phyloP scores from a whole-genome alignment of 23 red algal species.

The Gracilaria domingensis region DNA sequence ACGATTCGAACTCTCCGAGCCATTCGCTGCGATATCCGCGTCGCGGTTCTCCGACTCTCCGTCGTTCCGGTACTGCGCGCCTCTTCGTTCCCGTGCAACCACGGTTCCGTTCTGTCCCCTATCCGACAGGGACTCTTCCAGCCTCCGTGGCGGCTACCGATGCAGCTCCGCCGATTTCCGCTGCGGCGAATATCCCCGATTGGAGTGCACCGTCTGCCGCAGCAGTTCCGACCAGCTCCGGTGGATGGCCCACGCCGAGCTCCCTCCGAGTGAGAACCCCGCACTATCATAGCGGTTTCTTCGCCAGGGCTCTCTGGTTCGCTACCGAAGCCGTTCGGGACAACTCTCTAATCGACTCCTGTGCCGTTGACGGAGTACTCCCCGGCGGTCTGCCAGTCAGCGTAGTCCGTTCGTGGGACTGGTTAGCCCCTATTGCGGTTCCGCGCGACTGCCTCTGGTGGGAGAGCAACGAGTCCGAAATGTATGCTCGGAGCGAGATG shows the following conservation, averaged over 20 bases:
- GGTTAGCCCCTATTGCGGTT: slow-evolving; percentile 10
- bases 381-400: not conserved
- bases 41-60: too few relatives aligned
- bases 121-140: too few relatives aligned
- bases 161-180: too few relatives aligned
- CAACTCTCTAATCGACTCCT: not conserved
- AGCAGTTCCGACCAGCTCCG: not conserved
- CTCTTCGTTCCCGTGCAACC: too few relatives aligned
- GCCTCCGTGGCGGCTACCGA: too few relatives aligned
- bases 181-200: too few relatives aligned
- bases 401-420: not conserved
- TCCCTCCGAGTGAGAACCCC: not conserved
- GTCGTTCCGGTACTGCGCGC: too few relatives aligned
- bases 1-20: too few relatives aligned
- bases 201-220: too few relatives aligned
- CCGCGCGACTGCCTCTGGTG: not conserved
- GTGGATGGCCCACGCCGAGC: not conserved
- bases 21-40: too few relatives aligned
- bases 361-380: not conserved
- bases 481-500: not conserved
- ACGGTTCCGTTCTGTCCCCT: too few relatives aligned
- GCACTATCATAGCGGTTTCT: not conserved
- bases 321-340: not conserved
- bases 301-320: not conserved
- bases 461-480: not conserved